These are phyloP conservation scores for Colletotrichum scovillei DNA, from an alignment of 2,329 filamentous ascomycete species.

Conservation along the genomic window DNA sequence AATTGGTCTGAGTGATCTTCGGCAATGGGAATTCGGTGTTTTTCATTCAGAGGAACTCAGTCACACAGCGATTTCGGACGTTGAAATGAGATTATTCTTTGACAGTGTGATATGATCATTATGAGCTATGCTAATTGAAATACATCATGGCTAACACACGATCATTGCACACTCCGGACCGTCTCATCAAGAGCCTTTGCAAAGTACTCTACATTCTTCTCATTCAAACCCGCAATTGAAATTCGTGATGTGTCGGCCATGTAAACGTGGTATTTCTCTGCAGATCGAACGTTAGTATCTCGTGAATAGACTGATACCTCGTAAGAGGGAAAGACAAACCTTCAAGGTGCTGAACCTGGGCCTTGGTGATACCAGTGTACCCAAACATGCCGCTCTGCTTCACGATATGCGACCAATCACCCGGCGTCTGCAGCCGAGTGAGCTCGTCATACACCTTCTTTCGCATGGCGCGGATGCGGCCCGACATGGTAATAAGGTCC, in stretches of 20 bases:
- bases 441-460: constrained; percentile 47
- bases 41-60: not conserved
- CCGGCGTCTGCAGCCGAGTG: constrained; percentile 44
- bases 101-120: not conserved
- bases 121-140: not conserved
- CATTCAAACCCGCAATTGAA: constrained; percentile 52
- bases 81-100: not conserved
- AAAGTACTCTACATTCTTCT: constrained; percentile 47
- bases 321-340: constrained; percentile 37
- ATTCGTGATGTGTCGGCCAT: constrained; percentile 53
- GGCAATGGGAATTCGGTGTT: not conserved
- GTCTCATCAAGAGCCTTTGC: constrained; percentile 39
- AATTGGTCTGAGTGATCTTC: not conserved
- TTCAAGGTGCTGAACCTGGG: constrained; percentile 54
- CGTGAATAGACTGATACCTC: not conserved
- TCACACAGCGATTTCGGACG: not conserved
- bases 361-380: constrained; percentile 59
- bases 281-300: accelerated
- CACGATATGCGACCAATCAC: constrained; percentile 50
- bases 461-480: constrained; percentile 49
- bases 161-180: constrained; percentile 12
- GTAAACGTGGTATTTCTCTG: constrained; percentile 50
- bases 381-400: constrained; percentile 54
- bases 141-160: not conserved
- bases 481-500: constrained; percentile 51